Base-by-base conservation (phyloP, 2,329 filamentous ascomycete genomes). In the Epicoccum sorghinum region DNA sequence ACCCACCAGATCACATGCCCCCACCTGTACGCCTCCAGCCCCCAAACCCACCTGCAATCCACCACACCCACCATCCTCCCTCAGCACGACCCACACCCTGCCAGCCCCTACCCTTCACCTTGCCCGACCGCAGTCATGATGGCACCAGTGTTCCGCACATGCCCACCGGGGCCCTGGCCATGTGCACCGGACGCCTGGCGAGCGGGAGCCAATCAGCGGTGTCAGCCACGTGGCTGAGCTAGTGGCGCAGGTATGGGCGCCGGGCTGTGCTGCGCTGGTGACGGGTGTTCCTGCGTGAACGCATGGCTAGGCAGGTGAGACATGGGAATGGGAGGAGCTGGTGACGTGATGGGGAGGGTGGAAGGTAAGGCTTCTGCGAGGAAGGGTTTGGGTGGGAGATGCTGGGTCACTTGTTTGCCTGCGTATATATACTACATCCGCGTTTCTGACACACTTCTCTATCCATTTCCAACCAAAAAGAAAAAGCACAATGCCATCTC, bases 401-500 rank as follows among this genome's bases (percentile, higher is more conserved):
- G 18, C 35, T 18, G 14, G 32, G 32, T 7, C 9, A 4, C 32
- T 33, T 6, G 7, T 8, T 5, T 33, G 4, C 32, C 5, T 4
- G 13, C 7, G 4, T 29, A 29, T 39, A 25, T 45, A 36, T 13
- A 22, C 43, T 13, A 5, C 32, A 37, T 29, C 33, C 12, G 18
- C 18, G 18, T 3, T 18, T 3, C 18, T 18, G 1, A 18, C 18
- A 18, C 18, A 18, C 3, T 18, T 18, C 18, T 18, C 18, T 22
- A 27, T 13, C 23, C 7, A 30, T n/a, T 7, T 22, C 39, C 24
- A 18, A 32, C 18, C 37, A 23, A 39, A 13, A 18, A 18, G 23
- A 9, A 6, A 42, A 30, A 7, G 18, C 13, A 6, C 44, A 25
- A 73, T 72, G 68, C 55, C 68, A 29, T 65, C 62, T 55, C 30